A percentile compares a stretch with the other conserved stretches of the same genome.
These are phyloP conservation scores for Trifolium subterraneum DNA, from an alignment of 306 rosid genomes.

Conservation along the genomic window DNA sequence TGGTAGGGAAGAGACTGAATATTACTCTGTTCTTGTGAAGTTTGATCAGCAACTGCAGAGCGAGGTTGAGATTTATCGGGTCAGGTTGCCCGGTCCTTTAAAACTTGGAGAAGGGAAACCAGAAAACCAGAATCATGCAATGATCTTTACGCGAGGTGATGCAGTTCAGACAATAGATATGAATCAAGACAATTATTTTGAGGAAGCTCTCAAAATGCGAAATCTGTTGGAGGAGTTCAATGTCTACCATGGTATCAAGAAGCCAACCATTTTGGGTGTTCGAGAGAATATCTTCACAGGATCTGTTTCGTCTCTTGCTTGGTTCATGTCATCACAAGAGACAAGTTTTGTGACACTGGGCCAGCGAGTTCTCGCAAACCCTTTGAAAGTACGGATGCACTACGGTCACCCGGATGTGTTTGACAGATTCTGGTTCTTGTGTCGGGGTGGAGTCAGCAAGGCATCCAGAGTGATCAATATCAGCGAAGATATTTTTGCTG, in stretches of 20 bases:
- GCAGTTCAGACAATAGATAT: slow-evolving; percentile 94
- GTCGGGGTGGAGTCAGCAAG: slow-evolving; percentile 92
- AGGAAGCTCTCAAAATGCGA: slow-evolving; percentile 98
- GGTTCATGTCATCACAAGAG: slow-evolving; percentile 99
- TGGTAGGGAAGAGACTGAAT: slow-evolving; percentile 75
- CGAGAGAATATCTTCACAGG: slow-evolving; percentile 96
- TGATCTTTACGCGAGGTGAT: slow-evolving; percentile 94
- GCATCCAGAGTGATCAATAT: slow-evolving; percentile 93
- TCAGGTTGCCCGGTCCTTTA: slow-evolving; percentile 90
- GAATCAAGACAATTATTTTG: slow-evolving; percentile 96
- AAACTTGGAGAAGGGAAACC: slow-evolving; percentile 98
- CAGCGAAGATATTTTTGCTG: slow-evolving; percentile 97
- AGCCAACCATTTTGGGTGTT: slow-evolving; percentile 93
- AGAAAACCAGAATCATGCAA: slow-evolving; percentile 95
- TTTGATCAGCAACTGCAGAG: slow-evolving; percentile 72
- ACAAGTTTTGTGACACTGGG: slow-evolving; percentile 90
- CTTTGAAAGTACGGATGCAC: slow-evolving; percentile 95
- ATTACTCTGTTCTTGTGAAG: slow-evolving; percentile 92
- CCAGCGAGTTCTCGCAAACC: slow-evolving; percentile 94
- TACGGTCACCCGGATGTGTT: slow-evolving; percentile 96
- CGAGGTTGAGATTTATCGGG: slow-evolving; percentile 87
- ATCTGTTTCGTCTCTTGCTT: slow-evolving; percentile 94
- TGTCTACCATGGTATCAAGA: slow-evolving; percentile 62
- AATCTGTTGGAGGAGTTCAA: slow-evolving; percentile 87
- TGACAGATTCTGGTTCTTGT: slow-evolving; percentile 92